Percentiles rank a stretch among this genome's conserved stretches.
Conservation (phyloP, 176 grass and related monocot genomes). For the Olyra latifolia region DNA sequence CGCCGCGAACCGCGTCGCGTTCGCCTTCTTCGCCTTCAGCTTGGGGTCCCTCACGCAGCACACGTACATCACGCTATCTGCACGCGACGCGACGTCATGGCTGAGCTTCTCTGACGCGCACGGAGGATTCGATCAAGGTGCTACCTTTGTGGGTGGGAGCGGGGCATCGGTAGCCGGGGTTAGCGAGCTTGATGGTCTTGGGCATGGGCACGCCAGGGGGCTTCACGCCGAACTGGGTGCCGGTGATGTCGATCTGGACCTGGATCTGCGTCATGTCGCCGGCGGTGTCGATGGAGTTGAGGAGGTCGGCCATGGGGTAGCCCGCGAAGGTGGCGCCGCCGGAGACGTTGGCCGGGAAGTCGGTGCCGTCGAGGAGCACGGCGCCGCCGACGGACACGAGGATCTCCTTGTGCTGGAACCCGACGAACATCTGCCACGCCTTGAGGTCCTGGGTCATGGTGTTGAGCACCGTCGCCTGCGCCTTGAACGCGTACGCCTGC, state of each 20-base stretch:
- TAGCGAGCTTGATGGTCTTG: constrained; percentile 74
- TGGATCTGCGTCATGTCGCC: constrained; percentile 70
- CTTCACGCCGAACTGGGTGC: constrained; percentile 90
- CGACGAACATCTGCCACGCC: constrained; percentile 87
- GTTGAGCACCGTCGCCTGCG: constrained; percentile 63
- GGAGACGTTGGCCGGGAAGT: constrained; percentile 64
- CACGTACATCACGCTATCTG: constrained; percentile 73
- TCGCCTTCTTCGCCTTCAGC: constrained; percentile 59
- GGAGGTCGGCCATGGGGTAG: constrained; percentile 69
- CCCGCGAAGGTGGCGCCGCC: constrained; percentile 66
- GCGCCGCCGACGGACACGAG: constrained; percentile 65
- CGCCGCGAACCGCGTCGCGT: constrained; percentile 40
- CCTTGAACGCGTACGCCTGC: constrained; percentile 89
- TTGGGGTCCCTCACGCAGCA: constrained; percentile 82
- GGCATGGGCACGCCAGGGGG: constrained; percentile 74
- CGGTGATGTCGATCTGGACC: constrained; percentile 66
- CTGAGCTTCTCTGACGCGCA: not conserved
- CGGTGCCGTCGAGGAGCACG: constrained; percentile 60
- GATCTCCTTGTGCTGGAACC: constrained; percentile 87
- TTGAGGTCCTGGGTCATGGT: constrained; percentile 74
- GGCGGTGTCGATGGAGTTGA: constrained; percentile 87
- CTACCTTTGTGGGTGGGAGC: constrained; percentile 50
- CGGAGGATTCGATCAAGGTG: not conserved
- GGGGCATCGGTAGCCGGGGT: constrained; percentile 74
- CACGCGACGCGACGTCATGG: no score